A percentile compares a stretch with the other conserved stretches of the same genome.
Conservation (phyloP, 2,329 filamentous ascomycete species). For the Neonectria neomacrospora region DNA sequence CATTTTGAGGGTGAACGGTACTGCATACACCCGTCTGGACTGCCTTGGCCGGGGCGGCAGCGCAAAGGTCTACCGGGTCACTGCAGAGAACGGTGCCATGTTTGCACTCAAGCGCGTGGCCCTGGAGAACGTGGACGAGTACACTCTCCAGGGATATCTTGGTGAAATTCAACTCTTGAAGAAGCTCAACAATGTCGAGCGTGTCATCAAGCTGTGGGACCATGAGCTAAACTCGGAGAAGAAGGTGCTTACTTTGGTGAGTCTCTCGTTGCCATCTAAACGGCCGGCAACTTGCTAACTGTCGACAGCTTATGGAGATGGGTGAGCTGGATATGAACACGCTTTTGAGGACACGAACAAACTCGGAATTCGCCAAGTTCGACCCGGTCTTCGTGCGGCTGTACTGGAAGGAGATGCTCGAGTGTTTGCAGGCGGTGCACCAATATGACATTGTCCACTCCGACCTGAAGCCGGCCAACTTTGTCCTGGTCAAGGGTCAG, state of each 20-base stretch:
- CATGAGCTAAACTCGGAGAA: slow-evolving; percentile 95
- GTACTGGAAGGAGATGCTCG: slow-evolving; percentile 99
- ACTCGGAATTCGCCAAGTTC: slow-evolving; percentile 77
- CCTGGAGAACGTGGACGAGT: slow-evolving; percentile 87
- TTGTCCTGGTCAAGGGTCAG: slow-evolving; percentile 88
- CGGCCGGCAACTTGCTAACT: slow-evolving; percentile 39
- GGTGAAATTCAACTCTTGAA: slow-evolving; percentile 93
- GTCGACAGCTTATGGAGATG: slow-evolving; percentile 87
- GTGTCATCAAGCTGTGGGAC: slow-evolving; percentile 90
- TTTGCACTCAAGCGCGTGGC: slow-evolving; percentile 95
- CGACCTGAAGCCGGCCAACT: slow-evolving; percentile 96
- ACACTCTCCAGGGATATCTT: slow-evolving; percentile 86
- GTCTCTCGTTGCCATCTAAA: slow-evolving; percentile 40
- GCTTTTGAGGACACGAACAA: slow-evolving; percentile 79
- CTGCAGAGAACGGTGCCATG: slow-evolving; percentile 96
- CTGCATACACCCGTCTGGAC: slow-evolving; percentile 88
- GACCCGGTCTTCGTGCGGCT: slow-evolving; percentile 94
- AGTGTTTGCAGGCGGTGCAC: slow-evolving; percentile 91
- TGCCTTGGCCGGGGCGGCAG: slow-evolving; percentile 93
- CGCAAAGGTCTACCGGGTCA: slow-evolving; percentile 94
- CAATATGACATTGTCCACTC: slow-evolving; percentile 93
- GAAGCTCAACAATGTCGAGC: slow-evolving; percentile 83
- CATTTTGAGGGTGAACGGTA: slow-evolving; percentile 88
- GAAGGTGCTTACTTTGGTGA: slow-evolving; percentile 84
- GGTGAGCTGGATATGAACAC: slow-evolving; percentile 94